phyloP scores from a whole-genome alignment of 352 stramenopile genomes.

The Phytopythium delawarense region DNA sequence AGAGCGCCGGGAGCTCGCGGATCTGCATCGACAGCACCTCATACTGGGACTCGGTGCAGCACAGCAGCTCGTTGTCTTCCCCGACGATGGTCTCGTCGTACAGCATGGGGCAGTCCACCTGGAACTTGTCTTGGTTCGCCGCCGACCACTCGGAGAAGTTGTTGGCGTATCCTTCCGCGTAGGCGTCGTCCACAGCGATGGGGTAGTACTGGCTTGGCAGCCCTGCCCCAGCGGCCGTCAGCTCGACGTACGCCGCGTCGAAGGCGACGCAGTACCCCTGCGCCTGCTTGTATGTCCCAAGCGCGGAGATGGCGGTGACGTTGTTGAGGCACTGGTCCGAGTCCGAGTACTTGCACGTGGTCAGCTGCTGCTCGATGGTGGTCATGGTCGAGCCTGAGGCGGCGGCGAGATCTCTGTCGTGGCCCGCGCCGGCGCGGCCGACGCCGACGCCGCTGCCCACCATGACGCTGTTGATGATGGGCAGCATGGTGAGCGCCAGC shows the following conservation, averaged over 20 bases:
- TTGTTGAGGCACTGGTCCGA: conserved; percentile 54
- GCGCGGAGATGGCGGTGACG: conserved; percentile 33
- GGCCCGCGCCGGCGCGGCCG: neutral
- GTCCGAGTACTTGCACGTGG: conserved; percentile 66
- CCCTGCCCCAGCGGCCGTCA: conserved; percentile 22
- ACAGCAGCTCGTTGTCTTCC: conserved; percentile 50
- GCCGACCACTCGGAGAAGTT: conserved; percentile 68
- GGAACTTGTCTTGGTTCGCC: conserved; percentile 56
- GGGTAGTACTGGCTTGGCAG: conserved; percentile 64
- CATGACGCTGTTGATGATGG: conserved; percentile 40
- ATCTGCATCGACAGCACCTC: conserved; percentile 51
- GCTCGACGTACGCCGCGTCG: conserved; percentile 56
- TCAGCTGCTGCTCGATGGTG: conserved; percentile 38
- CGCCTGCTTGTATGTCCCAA: conserved; percentile 52
- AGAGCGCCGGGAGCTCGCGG: conserved; percentile 50
- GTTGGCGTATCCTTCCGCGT: conserved; percentile 54
- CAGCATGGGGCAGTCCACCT: conserved; percentile 60
- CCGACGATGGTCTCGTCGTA: conserved; percentile 56
- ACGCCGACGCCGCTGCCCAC: conserved; percentile 12
- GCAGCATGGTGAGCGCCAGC: conserved; percentile 35
- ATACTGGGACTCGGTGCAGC: conserved; percentile 80
- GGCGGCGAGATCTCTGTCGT: conserved; percentile 5
- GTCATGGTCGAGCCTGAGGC: conserved; percentile 10
- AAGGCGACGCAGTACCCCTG: conserved; percentile 54
- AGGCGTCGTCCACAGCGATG: conserved; percentile 48